Evolutionary conservation across 2,329 filamentous ascomycete genomes (phyloP).

Genomic region (Metarhizium guizhouense): DNA sequence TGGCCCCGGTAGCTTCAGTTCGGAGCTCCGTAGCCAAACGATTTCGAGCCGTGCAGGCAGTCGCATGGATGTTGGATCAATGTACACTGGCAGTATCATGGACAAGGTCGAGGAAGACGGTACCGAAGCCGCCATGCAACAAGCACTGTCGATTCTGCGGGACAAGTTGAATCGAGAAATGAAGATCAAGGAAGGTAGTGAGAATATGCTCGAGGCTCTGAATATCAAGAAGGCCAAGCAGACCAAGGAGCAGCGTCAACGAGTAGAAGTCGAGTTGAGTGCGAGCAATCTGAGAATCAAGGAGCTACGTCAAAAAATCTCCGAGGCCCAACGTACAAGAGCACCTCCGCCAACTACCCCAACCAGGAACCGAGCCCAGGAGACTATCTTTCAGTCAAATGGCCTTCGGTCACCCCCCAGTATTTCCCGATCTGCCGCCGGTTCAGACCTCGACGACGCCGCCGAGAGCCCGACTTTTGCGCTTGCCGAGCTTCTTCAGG

Average conservation of each 20-base stretch:
- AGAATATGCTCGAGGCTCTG: conserved; percentile 93
- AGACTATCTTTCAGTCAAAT: conserved; percentile 34
- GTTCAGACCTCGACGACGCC: conserved; percentile 57
- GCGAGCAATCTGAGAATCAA: conserved; percentile 70
- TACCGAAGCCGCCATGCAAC: conserved; percentile 49
- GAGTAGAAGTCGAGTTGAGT: conserved; percentile 81
- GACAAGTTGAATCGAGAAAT: conserved; percentile 89
- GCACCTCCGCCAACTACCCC: conserved; percentile 39
- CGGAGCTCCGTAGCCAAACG: conserved; percentile 70
- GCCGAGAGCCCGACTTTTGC: conserved; percentile 86
- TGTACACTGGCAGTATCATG: conserved; percentile 31
- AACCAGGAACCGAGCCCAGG: conserved; percentile 40
- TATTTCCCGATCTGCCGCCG: conserved; percentile 43
- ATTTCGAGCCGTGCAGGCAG: conserved; percentile 28
- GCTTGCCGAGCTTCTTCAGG: conserved; percentile 81
- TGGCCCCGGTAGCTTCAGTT: conserved; percentile 78
- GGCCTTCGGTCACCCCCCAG: conserved; percentile 50
- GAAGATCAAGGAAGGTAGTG: conserved; percentile 96
- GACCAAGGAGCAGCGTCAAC: conserved; percentile 71
- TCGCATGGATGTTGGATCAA: conserved; percentile 25
- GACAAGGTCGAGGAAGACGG: conserved; percentile 58
- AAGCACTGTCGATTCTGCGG: conserved; percentile 64
- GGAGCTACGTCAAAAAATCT: conserved; percentile 50
- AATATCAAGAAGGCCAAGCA: conserved; percentile 95
- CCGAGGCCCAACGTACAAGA: conserved; percentile 47